Evolutionary conservation across 306 rosid species (phyloP).

Genomic region (Begonia fuchsioides): DNA sequence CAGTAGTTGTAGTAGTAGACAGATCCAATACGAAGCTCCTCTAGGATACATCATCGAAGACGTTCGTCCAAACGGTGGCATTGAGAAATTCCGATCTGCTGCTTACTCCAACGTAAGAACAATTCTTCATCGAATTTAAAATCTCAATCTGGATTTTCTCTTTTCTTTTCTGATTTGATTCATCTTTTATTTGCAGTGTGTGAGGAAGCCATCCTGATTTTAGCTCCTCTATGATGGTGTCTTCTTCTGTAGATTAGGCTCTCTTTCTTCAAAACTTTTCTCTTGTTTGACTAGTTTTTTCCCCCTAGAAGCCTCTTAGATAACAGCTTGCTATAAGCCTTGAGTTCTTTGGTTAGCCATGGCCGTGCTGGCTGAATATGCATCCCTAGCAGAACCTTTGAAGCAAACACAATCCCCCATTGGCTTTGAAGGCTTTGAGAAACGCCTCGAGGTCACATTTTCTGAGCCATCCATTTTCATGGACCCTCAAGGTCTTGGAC

Average conservation of each 20-base stretch:
- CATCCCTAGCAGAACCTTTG: background rate
- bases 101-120: constrained; percentile 47
- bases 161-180: background rate
- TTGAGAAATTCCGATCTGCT: constrained; percentile 44
- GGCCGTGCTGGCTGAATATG: background rate
- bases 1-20: constrained; percentile 25
- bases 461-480: constrained; percentile 16
- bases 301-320: background rate
- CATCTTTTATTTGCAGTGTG: constrained; percentile 21
- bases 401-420: constrained; percentile 18
- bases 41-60: constrained; percentile 56
- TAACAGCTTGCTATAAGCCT: background rate
- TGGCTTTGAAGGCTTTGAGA: constrained; percentile 58
- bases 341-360: constrained; percentile 8
- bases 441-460: constrained; percentile 39
- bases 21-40: constrained; percentile 39
- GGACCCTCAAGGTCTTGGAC: constrained; percentile 30
- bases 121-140: background rate
- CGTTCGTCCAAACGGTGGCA: constrained; percentile 62
- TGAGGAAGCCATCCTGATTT: constrained; percentile 46
- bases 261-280: background rate
- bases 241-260: constrained; percentile 12
- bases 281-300: background rate
- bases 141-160: background rate
- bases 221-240: background rate